Conservation (phyloP, 345 rosid species). For the Camelina laxa region DNA sequence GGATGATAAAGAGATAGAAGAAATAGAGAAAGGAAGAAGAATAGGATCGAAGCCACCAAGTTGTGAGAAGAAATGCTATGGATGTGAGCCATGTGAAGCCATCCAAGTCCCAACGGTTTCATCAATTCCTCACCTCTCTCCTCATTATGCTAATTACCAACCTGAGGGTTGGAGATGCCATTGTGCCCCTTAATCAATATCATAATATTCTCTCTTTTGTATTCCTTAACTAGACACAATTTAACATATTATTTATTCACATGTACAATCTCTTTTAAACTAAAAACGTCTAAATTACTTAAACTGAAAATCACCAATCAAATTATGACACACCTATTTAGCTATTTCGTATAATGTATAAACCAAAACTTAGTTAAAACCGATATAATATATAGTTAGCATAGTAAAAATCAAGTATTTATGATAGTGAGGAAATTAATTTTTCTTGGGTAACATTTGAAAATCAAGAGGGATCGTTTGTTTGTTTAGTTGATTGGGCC, state of each 20-base stretch:
- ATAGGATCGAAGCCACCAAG: slow-evolving; percentile 86
- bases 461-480: too few species aligned
- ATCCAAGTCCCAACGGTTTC: slow-evolving; percentile 67
- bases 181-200: slow-evolving; percentile 55
- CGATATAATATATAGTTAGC: background rate
- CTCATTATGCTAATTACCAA: slow-evolving; percentile 70
- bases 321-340: background rate
- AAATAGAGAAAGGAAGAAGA: slow-evolving; percentile 42
- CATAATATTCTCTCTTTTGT: background rate
- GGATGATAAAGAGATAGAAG: slow-evolving; percentile 22
- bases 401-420: background rate
- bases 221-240: background rate
- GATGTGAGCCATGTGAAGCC: slow-evolving; percentile 82
- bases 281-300: background rate
- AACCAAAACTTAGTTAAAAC: too few species aligned
- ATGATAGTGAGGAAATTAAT: background rate
- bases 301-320: background rate
- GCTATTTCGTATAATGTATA: background rate
- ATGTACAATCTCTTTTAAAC: slow-evolving; percentile 6
- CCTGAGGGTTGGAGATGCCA: slow-evolving; percentile 94
- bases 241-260: background rate
- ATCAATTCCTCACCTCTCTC: slow-evolving; percentile 38
- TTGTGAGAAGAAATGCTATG: slow-evolving; percentile 74
- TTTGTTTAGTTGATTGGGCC: slow-evolving; percentile 5
- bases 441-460: background rate